A percentile compares a stretch with the other conserved stretches of the same genome.
Conservation (phyloP, 1,284 basidiomycete species). For the Exobasidium cylindrosporum region DNA sequence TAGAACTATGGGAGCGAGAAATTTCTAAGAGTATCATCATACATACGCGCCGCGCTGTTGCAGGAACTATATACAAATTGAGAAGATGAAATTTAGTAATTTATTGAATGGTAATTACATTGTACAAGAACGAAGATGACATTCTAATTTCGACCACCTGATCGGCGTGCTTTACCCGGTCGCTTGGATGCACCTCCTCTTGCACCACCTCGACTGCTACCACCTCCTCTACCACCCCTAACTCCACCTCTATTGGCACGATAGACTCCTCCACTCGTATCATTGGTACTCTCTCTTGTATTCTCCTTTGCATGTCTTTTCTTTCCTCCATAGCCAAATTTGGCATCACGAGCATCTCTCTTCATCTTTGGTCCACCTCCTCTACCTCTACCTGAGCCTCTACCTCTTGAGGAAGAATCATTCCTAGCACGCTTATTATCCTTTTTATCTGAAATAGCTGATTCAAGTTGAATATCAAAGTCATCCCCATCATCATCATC, state of each 20-base stretch:
- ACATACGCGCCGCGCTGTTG: too few species aligned
- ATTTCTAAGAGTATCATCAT: too few species aligned
- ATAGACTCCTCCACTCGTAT: slow-evolving; percentile 22
- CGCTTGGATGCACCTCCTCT: slow-evolving; percentile 6
- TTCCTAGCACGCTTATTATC: background rate
- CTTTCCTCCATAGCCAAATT: slow-evolving; percentile 52
- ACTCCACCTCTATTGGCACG: background rate
- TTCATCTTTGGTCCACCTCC: slow-evolving; percentile 38
- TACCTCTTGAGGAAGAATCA: background rate
- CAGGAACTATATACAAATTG: too few species aligned
- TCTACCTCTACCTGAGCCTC: slow-evolving; percentile 3
- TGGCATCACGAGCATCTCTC: slow-evolving; percentile 37
- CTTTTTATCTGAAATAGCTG: slow-evolving; percentile 45
- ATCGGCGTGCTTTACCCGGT: slow-evolving; percentile 15
- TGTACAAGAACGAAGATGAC: background rate
- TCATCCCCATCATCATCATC: slow-evolving; percentile 60
- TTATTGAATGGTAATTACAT: too few species aligned
- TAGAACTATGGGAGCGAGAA: too few species aligned
- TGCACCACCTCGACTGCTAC: slow-evolving; percentile 11
- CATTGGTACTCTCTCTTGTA: slow-evolving; percentile 47
- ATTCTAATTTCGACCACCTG: slow-evolving; percentile 6
- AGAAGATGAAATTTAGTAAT: too few species aligned
- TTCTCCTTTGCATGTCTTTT: slow-evolving; percentile 48
- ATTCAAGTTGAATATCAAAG: slow-evolving; percentile 71
- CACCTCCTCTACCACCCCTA: slow-evolving; percentile 12